Base-by-base conservation (phyloP, 352 stramenopile genomes). In the Pythium folliculosum region DNA sequence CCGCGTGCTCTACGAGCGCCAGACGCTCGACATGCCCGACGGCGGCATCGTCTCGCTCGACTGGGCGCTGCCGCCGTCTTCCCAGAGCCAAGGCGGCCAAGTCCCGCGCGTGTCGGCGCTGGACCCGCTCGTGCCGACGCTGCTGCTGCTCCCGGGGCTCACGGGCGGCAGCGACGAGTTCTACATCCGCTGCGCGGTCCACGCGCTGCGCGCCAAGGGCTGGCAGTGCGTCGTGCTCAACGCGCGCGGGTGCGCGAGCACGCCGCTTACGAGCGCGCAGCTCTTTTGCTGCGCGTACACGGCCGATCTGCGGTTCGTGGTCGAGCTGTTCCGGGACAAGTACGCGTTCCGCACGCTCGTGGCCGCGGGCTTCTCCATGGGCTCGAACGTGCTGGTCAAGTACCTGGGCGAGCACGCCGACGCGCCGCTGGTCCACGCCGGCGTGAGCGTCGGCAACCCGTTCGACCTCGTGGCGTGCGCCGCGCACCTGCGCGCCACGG, bases 141-240 rank as follows among this genome's bases (percentile, higher is more conserved):
- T 82, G 66, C 56, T 92, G 22, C 49, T 90, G 3, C 73, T 92
- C 0, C 81, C 83, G 3, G 84, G 84, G 30, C 71, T 90, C 47
- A 86, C 84, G 0, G 80, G 81, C 14, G 81, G 81, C 43, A 90
- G 81, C 57, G 32, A 72, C 23, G 84, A 92, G 65, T 82, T 83
- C 63, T 92, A 92, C 72, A 81, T 92, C 63, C 78, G 81, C 60
- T 78, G 54, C n/a, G 63, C 73, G 6, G 81, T 85, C 12, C 63
- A 78, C 22, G 58, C 61, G 2, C 49, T 90, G 38, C 58, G 81
- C 32, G 45, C 69, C 17, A 30, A 72, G 7, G 78, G 75, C 16
- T 94, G 83, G 86, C 86, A 90, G 49, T 84, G 80, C 60, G 82
- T 92, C 47, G 86, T 92, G 57, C 60, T 91, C 54, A 94, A 92